These are phyloP conservation scores for Xeromyces bisporus DNA, from an alignment of 495 filamentous ascomycete genomes.

Conservation along the genomic window DNA sequence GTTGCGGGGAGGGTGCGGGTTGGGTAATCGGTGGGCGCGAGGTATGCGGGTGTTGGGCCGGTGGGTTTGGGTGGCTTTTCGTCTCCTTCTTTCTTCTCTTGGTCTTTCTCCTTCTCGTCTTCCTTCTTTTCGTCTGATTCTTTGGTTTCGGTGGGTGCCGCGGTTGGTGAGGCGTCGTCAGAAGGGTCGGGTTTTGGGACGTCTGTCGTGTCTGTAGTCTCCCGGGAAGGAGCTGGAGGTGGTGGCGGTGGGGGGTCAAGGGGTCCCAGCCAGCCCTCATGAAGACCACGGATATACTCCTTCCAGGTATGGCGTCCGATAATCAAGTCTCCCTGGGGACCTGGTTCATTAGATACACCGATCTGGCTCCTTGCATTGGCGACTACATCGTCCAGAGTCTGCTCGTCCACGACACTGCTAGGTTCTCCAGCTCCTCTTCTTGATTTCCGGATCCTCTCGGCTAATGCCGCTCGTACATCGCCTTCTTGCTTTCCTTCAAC, in stretches of 20 bases:
- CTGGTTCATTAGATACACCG: constrained; percentile 52
- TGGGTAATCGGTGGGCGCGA: constrained; percentile 51
- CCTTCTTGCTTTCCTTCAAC: constrained; percentile 81
- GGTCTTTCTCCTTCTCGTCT: constrained; percentile 23
- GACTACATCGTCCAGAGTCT: constrained; percentile 34
- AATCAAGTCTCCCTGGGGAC: constrained; percentile 65
- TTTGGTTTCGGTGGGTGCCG: constrained; percentile 6
- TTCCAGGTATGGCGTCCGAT: constrained; percentile 94
- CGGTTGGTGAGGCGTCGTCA: constrained; percentile 18
- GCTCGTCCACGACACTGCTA: constrained; percentile 20
- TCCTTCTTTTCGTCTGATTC: constrained; percentile 15
- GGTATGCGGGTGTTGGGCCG: constrained; percentile 40
- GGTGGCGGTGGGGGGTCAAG: constrained; percentile 34
- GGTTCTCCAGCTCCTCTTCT: constrained; percentile 40
- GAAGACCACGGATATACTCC: constrained; percentile 82
- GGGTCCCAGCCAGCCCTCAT: constrained; percentile 93
- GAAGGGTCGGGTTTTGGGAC: constrained; percentile 10
- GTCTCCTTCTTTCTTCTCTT: constrained; percentile 24
- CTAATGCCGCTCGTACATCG: constrained; percentile 65
- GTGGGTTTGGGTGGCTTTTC: constrained; percentile 35
- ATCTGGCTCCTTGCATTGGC: constrained; percentile 37
- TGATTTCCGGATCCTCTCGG: constrained; percentile 59
- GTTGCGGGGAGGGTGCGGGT: constrained; percentile 39
- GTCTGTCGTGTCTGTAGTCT: constrained; percentile 3
- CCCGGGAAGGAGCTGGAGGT: constrained; percentile 3